A percentile compares a stretch with the other conserved stretches of the same genome.
Conservation (phyloP, 352 stramenopile genomes). For the Albugo laibachii region DNA sequence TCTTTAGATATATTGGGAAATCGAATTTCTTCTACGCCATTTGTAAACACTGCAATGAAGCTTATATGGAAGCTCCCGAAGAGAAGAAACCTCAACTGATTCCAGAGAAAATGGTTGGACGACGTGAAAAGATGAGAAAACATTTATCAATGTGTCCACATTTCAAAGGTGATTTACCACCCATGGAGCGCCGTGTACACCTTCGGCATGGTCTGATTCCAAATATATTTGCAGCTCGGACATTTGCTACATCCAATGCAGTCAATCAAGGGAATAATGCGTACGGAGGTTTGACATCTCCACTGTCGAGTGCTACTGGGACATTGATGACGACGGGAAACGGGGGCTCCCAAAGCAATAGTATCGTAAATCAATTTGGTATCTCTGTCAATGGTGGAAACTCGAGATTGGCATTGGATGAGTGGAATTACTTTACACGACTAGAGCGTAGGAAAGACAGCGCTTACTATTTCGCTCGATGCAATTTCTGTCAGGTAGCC, state of each 20-base stretch:
- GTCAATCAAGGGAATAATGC: not conserved
- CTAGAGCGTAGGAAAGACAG: slow-evolving; percentile 54
- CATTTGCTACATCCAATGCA: not conserved
- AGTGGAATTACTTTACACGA: slow-evolving; percentile 64
- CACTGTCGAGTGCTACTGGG: not conserved
- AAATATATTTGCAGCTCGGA: not conserved
- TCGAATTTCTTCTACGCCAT: slow-evolving; percentile 64
- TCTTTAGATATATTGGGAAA: slow-evolving; percentile 27
- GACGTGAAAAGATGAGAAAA: slow-evolving; percentile 62
- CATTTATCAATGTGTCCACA: slow-evolving; percentile 33
- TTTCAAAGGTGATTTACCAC: slow-evolving; percentile 44
- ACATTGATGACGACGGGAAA: not conserved
- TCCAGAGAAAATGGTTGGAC: slow-evolving; percentile 47
- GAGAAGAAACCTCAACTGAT: slow-evolving; percentile 22
- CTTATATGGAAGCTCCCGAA: slow-evolving; percentile 24
- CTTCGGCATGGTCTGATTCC: not conserved
- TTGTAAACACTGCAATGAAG: slow-evolving; percentile 48
- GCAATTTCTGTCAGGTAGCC: slow-evolving; percentile 65
- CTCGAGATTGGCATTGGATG: slow-evolving; percentile 31
- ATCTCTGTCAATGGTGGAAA: slow-evolving; percentile 4
- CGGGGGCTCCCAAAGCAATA: not conserved
- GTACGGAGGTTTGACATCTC: not conserved
- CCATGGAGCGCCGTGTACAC: slow-evolving; percentile 16
- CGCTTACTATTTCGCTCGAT: slow-evolving; percentile 52
- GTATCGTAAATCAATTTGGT: not conserved